These are phyloP conservation scores for Xylaria cubensis DNA, from an alignment of 495 filamentous ascomycete species.

Conservation along the genomic window DNA sequence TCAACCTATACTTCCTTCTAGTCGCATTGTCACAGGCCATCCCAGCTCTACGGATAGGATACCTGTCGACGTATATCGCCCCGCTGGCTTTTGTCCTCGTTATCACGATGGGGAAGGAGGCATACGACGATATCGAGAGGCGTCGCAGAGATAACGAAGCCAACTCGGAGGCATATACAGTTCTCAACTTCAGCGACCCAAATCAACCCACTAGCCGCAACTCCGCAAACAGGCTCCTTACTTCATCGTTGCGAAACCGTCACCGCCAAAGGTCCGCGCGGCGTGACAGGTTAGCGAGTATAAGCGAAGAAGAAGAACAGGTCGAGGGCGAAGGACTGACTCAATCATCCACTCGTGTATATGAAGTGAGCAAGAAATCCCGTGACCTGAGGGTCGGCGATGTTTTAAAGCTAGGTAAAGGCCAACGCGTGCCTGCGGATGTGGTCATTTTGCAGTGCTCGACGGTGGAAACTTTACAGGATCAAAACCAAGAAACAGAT, in stretches of 20 bases:
- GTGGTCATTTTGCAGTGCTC: conserved; percentile 90
- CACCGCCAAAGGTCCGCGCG: conserved; percentile 38
- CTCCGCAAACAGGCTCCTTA: conserved; percentile 46
- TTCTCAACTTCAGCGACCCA: conserved; percentile 69
- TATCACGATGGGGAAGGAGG: conserved; percentile 95
- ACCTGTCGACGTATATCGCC: conserved; percentile 91
- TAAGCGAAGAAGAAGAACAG: conserved; percentile 61
- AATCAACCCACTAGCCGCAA: conserved; percentile 41
- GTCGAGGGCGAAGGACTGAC: conserved; percentile 49
- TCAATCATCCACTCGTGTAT: conserved; percentile 49
- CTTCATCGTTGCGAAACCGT: conserved; percentile 41
- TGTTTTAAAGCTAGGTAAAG: conserved; percentile 87
- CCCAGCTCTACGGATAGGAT: conserved; percentile 87
- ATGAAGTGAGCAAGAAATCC: conserved; percentile 77
- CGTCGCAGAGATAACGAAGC: conserved; percentile 89
- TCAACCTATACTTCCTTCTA: conserved; percentile 97
- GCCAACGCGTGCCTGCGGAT: conserved; percentile 92
- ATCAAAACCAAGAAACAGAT: conserved; percentile 36
- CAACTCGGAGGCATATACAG: conserved; percentile 88
- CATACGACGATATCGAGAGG: conserved; percentile 88
- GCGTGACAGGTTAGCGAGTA: conserved; percentile 55
- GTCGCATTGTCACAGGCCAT: conserved; percentile 94
- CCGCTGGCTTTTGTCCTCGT: conserved; percentile 89
- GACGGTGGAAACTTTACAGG: conserved; percentile 61
- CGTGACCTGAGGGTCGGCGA: conserved; percentile 95